These are phyloP conservation scores for Teratosphaeria nubilosa DNA, from an alignment of 2,329 filamentous ascomycete genomes.

Conservation along the genomic window DNA sequence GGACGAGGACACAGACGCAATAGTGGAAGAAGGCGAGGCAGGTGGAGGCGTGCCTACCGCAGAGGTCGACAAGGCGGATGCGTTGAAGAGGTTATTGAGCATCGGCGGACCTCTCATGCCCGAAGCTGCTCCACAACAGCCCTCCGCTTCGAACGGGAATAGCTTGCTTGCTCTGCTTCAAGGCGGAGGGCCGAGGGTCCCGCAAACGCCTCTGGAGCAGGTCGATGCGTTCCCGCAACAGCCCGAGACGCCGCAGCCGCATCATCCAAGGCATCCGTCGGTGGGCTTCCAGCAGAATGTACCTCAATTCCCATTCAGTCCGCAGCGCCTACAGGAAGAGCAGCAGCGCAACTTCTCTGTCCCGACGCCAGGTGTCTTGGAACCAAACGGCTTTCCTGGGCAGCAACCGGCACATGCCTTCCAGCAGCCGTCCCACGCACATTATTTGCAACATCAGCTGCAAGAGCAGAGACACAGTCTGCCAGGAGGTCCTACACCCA, in stretches of 20 bases:
- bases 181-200: slow-evolving; percentile 24
- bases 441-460: not conserved
- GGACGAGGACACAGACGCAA: slow-evolving; percentile 8
- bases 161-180: slow-evolving; percentile 49
- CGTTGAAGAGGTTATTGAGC: slow-evolving; percentile 43
- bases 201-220: slow-evolving; percentile 43
- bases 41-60: slow-evolving; percentile 3
- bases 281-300: slow-evolving; percentile 38
- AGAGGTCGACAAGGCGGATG: slow-evolving; percentile 19
- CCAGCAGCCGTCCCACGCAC: slow-evolving; percentile 7
- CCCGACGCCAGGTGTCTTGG: slow-evolving; percentile 6
- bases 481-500: slow-evolving; percentile 1
- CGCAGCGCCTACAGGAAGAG: slow-evolving; percentile 28
- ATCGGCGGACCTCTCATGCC: slow-evolving; percentile 27
- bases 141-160: slow-evolving; percentile 30
- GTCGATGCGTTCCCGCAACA: slow-evolving; percentile 36
- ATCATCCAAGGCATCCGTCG: slow-evolving; percentile 35
- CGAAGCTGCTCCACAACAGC: slow-evolving; percentile 15
- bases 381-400: not conserved
- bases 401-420: slow-evolving; percentile 11
- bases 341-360: slow-evolving; percentile 13
- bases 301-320: slow-evolving; percentile 39
- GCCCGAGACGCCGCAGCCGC: slow-evolving; percentile 47
- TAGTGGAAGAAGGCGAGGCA: slow-evolving; percentile 7
- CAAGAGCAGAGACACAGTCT: slow-evolving; percentile 17